A percentile compares a stretch with the other conserved stretches of the same genome.
phyloP scores from a whole-genome alignment of 495 filamentous ascomycete species.

The Hyphodiscus hymeniophilus region DNA sequence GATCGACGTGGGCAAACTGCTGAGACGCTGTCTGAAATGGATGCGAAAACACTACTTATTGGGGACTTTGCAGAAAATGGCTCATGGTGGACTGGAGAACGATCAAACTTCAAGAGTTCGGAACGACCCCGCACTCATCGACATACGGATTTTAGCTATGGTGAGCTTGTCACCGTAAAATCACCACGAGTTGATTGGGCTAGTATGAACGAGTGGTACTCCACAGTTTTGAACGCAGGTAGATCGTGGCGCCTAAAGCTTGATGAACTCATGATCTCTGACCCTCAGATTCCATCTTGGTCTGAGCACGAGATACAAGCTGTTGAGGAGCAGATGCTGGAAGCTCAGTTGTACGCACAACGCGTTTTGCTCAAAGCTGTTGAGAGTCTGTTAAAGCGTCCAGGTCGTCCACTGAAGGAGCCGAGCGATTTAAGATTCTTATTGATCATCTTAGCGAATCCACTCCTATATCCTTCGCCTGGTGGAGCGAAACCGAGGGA shows the following conservation, averaged over 20 bases:
- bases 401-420: conserved; percentile 58
- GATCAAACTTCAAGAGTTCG: conserved; percentile 31
- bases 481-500: conserved; percentile 21
- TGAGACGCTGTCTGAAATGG: conserved; percentile 44
- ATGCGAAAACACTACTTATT: conserved; percentile 71
- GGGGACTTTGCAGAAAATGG: conserved; percentile 79
- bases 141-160: not conserved
- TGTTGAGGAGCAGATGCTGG: conserved; percentile 52
- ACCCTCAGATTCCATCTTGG: conserved; percentile 6
- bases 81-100: conserved; percentile 69
- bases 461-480: conserved; percentile 48
- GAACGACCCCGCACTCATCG: conserved; percentile 27
- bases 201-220: conserved; percentile 67
- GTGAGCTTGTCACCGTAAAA: conserved; percentile 43
- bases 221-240: conserved; percentile 58
- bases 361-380: conserved; percentile 70
- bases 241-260: conserved; percentile 46
- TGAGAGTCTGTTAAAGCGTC: conserved; percentile 80
- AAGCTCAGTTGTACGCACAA: conserved; percentile 61
- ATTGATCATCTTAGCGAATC: conserved; percentile 79
- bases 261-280: conserved; percentile 30
- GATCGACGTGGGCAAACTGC: conserved; percentile 10
- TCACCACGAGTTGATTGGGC: conserved; percentile 73
- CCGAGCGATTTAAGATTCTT: conserved; percentile 73
- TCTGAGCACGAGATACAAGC: conserved; percentile 31